A percentile compares a stretch with the other conserved stretches of the same genome.
Evolutionary conservation across 306 rosid species (phyloP).

Genomic region (Dalbergia cochinchinensis): DNA sequence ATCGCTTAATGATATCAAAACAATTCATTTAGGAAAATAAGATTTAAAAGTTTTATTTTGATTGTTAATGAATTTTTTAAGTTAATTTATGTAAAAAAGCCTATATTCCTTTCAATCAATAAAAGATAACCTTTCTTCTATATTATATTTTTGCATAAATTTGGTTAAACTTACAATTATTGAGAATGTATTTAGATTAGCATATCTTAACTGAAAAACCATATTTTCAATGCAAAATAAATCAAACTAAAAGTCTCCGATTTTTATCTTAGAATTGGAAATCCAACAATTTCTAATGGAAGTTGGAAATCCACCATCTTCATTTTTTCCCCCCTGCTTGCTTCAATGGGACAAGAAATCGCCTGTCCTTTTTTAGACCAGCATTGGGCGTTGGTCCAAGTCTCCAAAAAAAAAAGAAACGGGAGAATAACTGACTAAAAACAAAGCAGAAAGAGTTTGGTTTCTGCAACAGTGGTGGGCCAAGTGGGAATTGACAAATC

Average conservation of each 20-base stretch:
- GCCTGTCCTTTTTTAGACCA: too few species aligned
- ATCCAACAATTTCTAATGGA: neutral
- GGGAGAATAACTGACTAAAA: too few species aligned
- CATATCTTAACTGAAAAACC: neutral
- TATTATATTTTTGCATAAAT: neutral
- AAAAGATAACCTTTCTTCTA: neutral
- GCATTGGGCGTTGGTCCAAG: neutral
- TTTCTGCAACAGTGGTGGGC: neutral
- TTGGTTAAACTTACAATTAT: neutral
- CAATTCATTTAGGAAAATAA: too few species aligned
- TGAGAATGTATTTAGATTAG: neutral
- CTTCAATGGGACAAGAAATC: neutral
- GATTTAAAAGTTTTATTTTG: too few species aligned
- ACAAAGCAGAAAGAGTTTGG: neutral
- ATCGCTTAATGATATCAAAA: too few species aligned
- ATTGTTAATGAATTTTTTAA: too few species aligned
- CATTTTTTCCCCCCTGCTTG: neutral
- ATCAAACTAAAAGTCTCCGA: neutral
- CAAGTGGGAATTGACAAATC: neutral
- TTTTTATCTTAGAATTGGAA: neutral
- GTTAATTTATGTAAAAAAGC: too few species aligned
- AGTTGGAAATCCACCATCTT: neutral
- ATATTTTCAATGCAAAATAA: neutral
- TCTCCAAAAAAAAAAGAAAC: too few species aligned
- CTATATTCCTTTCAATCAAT: too few species aligned